Conservation (phyloP, 1,284 basidiomycete genomes). For the Ganoderma multipileum region DNA sequence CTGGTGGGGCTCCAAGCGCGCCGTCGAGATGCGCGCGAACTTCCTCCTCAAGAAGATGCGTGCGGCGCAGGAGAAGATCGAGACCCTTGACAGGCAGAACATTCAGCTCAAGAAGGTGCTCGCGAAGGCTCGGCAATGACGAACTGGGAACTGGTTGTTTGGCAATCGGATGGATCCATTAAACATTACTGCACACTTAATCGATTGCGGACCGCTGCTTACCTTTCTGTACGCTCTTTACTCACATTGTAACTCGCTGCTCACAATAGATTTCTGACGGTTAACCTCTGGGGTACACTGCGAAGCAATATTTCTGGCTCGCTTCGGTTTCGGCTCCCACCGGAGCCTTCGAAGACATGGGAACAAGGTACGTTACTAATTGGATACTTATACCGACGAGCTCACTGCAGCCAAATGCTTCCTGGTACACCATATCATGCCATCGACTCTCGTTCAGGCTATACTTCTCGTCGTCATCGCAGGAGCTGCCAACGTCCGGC, state of each 20-base stretch:
- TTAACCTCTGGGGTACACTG: too few species aligned
- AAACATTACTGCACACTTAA: slow-evolving; percentile 6
- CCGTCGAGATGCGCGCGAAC: slow-evolving; percentile 67
- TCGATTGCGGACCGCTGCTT: neutral
- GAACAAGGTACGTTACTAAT: slow-evolving; percentile 1
- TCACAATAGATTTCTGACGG: neutral
- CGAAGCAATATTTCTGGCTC: neutral
- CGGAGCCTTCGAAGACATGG: neutral
- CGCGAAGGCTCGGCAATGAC: slow-evolving; percentile 19
- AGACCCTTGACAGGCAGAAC: slow-evolving; percentile 73
- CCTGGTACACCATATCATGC: neutral
- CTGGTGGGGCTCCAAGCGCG: slow-evolving; percentile 56
- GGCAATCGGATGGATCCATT: neutral
- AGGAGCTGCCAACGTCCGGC: neutral
- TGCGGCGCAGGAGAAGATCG: slow-evolving; percentile 70
- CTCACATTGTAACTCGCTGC: neutral
- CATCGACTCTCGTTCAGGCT: neutral
- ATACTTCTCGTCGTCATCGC: neutral
- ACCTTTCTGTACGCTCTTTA: neutral
- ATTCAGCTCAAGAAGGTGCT: slow-evolving; percentile 67
- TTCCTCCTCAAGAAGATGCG: slow-evolving; percentile 83
- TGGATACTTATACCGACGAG: neutral
- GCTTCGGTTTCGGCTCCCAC: neutral
- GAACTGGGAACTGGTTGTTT: neutral
- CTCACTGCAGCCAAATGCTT: neutral